Conservation (phyloP, 1,139 yeast species). For the Scheffersomyces stambukii region DNA sequence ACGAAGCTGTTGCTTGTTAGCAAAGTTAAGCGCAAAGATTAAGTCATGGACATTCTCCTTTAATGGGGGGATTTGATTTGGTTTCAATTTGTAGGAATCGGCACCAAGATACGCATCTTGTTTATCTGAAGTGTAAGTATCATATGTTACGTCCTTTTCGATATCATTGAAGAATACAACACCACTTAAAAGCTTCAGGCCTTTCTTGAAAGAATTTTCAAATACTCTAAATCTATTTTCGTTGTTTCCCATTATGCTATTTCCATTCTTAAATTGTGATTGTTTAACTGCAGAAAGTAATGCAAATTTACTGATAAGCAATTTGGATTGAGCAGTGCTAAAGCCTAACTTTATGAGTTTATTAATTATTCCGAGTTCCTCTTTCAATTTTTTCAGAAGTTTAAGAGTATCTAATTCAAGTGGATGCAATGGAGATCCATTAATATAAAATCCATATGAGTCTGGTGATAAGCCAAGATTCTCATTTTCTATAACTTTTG, state of each 20-base stretch:
- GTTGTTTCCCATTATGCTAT: constrained; percentile 29
- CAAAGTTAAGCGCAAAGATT: constrained; percentile 66
- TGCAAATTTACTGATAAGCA: constrained; percentile 44
- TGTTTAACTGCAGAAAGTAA: constrained; percentile 32
- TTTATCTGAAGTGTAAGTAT: constrained; percentile 40
- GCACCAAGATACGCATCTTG: constrained; percentile 31
- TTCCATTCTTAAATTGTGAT: constrained; percentile 32
- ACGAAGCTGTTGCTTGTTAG: constrained; percentile 44
- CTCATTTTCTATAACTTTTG: constrained; percentile 24
- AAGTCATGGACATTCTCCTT: constrained; percentile 74
- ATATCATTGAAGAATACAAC: constrained; percentile 77
- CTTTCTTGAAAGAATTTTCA: constrained; percentile 26
- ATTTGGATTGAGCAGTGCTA: constrained; percentile 28
- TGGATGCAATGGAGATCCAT: constrained; percentile 53
- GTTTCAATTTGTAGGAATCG: constrained; percentile 24
- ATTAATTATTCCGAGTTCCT: constrained; percentile 32
- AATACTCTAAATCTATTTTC: constrained; percentile 36
- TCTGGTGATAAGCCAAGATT: constrained; percentile 31
- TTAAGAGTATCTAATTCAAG: constrained; percentile 43
- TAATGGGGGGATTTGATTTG: constrained; percentile 66
- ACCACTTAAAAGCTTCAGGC: no score
- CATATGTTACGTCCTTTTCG: constrained; percentile 57
- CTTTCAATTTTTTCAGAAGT: constrained; percentile 28
- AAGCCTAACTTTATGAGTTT: constrained; percentile 34
- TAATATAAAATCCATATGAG: constrained; percentile 53